Percentiles rank a stretch among this genome's conserved stretches.
Conservation (phyloP, 169 alveolate genomes). For the Babesia caballi region DNA sequence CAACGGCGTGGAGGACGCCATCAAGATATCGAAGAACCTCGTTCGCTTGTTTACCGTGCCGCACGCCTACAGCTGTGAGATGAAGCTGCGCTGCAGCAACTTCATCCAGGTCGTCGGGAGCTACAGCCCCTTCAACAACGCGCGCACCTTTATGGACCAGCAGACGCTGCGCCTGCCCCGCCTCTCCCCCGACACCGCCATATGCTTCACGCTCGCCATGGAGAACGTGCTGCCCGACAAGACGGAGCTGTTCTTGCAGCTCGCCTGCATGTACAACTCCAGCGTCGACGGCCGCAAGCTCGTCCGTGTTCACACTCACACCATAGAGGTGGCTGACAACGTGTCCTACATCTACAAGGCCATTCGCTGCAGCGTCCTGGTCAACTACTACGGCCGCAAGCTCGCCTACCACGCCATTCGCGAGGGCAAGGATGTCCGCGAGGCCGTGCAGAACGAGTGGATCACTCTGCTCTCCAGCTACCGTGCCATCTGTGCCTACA, state of each 20-base stretch:
- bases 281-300: constrained; percentile 56
- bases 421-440: constrained; percentile 5
- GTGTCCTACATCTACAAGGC: constrained; percentile 60
- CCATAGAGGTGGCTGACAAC: constrained; percentile 59
- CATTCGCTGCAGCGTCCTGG: constrained; percentile 64
- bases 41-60: constrained; percentile 37
- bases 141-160: constrained; percentile 60
- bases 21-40: constrained; percentile 11
- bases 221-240: constrained; percentile 61
- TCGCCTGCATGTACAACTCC: constrained; percentile 73
- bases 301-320: constrained; percentile 70
- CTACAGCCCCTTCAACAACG: constrained; percentile 65
- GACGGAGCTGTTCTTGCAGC: constrained; percentile 60
- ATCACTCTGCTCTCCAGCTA: constrained; percentile 33
- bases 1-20: constrained; percentile 2
- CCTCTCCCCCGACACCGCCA: constrained; percentile 68
- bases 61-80: constrained; percentile 71
- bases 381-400: constrained; percentile 61
- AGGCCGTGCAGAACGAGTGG: constrained; percentile 1
- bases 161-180: constrained; percentile 67
- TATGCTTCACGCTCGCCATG: constrained; percentile 60
- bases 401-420: constrained; percentile 50
- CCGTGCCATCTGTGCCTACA: constrained; percentile 54
- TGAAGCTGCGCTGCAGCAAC: constrained; percentile 67
- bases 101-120: constrained; percentile 54